Evolutionary conservation across 768 basidiomycete genomes (phyloP).

Genomic region (Amanita brunnescens): DNA sequence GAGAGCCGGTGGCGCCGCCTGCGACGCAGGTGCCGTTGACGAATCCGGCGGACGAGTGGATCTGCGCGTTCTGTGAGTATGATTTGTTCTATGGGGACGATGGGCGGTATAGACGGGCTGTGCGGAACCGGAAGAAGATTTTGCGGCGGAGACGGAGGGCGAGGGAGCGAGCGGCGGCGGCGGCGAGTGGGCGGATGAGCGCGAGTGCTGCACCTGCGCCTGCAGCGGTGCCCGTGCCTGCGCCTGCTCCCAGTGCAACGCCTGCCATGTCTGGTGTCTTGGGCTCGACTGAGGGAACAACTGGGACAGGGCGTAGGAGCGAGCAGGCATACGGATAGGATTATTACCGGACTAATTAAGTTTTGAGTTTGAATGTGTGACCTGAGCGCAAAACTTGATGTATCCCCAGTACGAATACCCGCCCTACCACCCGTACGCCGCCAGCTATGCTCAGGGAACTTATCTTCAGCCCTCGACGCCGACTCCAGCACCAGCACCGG

Average conservation of each 20-base stretch:
- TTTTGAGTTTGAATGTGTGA: not conserved
- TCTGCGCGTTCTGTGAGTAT: conserved; percentile 93
- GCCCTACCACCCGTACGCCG: not conserved
- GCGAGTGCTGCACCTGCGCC: conserved; percentile 4
- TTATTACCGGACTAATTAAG: not conserved
- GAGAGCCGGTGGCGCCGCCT: conserved; percentile 11
- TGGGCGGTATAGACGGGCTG: conserved; percentile 48
- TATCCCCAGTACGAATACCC: conserved; percentile 1
- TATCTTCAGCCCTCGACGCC: not conserved
- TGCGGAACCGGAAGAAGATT: conserved; percentile 73
- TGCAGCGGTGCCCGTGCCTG: conserved; percentile 13
- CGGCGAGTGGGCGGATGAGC: conserved; percentile 23
- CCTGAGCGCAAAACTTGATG: not conserved
- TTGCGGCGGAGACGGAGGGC: conserved; percentile 61
- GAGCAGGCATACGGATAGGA: not conserved
- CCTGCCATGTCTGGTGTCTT: not conserved
- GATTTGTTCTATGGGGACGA: conserved; percentile 87
- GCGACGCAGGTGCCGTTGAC: conserved; percentile 24
- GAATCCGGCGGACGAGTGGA: conserved; percentile 78
- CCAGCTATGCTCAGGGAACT: not conserved
- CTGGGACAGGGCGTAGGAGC: not conserved
- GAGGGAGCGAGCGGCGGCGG: conserved; percentile 56
- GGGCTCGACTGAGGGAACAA: too few relatives aligned
- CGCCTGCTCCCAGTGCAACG: conserved; percentile 1
- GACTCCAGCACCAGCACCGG: not conserved